Percentiles rank a stretch among this genome's conserved stretches.
Conservation (phyloP, 371 early-diverging fungal genomes). For the Conidiobolus incongruus region DNA sequence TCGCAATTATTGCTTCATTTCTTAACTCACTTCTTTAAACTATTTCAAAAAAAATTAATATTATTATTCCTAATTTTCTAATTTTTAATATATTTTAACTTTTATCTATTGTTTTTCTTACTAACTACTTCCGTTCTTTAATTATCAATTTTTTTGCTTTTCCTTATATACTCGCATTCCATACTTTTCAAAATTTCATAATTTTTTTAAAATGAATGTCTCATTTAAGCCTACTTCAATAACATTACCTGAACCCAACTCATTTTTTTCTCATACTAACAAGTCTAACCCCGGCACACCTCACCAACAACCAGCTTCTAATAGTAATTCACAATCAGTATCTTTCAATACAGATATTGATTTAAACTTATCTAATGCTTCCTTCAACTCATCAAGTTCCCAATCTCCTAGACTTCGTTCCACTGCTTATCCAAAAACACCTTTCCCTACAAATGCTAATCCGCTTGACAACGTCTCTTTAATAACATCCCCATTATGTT, state of each 20-base stretch:
- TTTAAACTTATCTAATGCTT: background rate
- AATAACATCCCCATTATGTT: background rate
- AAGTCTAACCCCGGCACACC: too few species aligned
- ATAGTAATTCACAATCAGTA: background rate
- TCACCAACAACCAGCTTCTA: too few species aligned
- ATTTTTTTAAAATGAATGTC: background rate
- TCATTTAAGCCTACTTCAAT: slow-evolving; percentile 5
- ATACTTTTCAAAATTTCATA: too few species aligned
- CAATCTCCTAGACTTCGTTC: background rate
- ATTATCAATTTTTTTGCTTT: too few species aligned
- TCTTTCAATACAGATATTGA: slow-evolving; percentile 1
- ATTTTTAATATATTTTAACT: too few species aligned
- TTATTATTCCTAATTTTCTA: too few species aligned
- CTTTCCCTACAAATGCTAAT: slow-evolving; percentile 1
- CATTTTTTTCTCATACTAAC: background rate
- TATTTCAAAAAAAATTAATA: too few species aligned
- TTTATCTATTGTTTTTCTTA: too few species aligned
- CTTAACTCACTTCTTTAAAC: too few species aligned
- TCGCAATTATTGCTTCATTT: too few species aligned
- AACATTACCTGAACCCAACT: background rate
- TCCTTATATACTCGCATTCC: too few species aligned
- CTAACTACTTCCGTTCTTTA: too few species aligned
- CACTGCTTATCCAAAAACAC: background rate
- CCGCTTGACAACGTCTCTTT: background rate
- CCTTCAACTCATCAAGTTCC: background rate